Percentiles rank a stretch among this genome's conserved stretches.
phyloP scores from a whole-genome alignment of 306 rosid genomes.

The Fragaria ananassa region DNA sequence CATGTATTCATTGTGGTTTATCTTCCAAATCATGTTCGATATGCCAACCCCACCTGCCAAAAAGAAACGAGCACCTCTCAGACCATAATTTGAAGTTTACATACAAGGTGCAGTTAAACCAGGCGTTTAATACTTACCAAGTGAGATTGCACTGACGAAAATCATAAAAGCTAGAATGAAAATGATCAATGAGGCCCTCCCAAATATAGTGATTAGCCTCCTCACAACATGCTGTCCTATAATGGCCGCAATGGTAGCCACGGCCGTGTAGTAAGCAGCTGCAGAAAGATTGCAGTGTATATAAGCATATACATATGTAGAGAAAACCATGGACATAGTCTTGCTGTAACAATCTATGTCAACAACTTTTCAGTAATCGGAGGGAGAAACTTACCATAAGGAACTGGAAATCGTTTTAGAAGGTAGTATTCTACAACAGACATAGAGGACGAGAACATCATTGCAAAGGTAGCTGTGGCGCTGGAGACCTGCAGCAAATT shows the following conservation, averaged over 20 bases:
- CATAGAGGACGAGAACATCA: constrained; percentile 96
- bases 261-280: constrained; percentile 65
- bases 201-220: constrained; percentile 52
- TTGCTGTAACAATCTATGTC: background rate
- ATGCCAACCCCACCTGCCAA: constrained; percentile 84
- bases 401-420: constrained; percentile 81
- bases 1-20: constrained; percentile 59
- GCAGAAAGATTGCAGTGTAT: constrained; percentile 21
- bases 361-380: background rate
- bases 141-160: constrained; percentile 69
- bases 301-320: constrained; percentile 8
- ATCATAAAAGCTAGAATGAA: constrained; percentile 74
- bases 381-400: constrained; percentile 51
- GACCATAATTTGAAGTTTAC: background rate
- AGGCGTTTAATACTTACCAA: constrained; percentile 43
- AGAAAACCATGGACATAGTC: background rate
- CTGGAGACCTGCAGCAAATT: constrained; percentile 71
- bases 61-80: background rate
- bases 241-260: constrained; percentile 76
- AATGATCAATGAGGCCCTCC: constrained; percentile 85
- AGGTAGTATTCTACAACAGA: constrained; percentile 92
- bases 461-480: constrained; percentile 91
- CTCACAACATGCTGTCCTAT: constrained; percentile 79
- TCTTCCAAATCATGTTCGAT: constrained; percentile 50
- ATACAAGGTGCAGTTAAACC: background rate